Evolutionary conservation across 306 rosid genomes (phyloP), one percentile per base, ranked within the genome.

Genomic region (Castanea mollissima): DNA sequence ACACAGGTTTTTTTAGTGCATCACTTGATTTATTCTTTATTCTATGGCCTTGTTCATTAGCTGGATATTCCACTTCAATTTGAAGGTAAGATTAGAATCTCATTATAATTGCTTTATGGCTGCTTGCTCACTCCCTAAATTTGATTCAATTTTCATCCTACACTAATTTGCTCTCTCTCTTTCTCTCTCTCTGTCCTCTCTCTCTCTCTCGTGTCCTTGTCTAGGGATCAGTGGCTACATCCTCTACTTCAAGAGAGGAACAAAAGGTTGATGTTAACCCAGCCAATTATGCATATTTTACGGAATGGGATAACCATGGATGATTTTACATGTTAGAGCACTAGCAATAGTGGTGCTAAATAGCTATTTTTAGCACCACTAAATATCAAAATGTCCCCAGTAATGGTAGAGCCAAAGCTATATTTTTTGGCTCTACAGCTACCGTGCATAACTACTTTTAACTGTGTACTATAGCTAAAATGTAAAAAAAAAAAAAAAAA

Each of bases 1-100:
- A 91, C 99, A 90, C 98, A 95, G 99, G 94, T 95, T 95, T 88
- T 91, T 91, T 95, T 85, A 83, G 99, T 86, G 85, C 86, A 86
- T 92, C 99, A 63, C 99, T 95, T 75, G 55, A 91, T 71, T 73
- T 86, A 58, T 93, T 91, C 86, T 95, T 90, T 83, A 54, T 90
- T 84, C 85, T 95, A 62, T 95, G 98, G 97, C 82, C 78, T 78
- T 83, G 79, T 70, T 93, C 99, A 2, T 90, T 97, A 1, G 68
- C 86, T 68, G 93, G 87, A 78, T 78, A 69, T 79, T 79, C 88
- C 11, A 51, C 83, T 70, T 85, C 27, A 76, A 81, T 32, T 49
- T 71, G 77, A 88, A 76, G 83, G 97, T 91, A 85, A 77, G 85
- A 67, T 67, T 64, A 74, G 64, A 74, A 78, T 85, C 79, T 83